A percentile compares a stretch with the other conserved stretches of the same genome.
phyloP scores from a whole-genome alignment of 176 grass and related monocot species.

The Hordeum marinum region DNA sequence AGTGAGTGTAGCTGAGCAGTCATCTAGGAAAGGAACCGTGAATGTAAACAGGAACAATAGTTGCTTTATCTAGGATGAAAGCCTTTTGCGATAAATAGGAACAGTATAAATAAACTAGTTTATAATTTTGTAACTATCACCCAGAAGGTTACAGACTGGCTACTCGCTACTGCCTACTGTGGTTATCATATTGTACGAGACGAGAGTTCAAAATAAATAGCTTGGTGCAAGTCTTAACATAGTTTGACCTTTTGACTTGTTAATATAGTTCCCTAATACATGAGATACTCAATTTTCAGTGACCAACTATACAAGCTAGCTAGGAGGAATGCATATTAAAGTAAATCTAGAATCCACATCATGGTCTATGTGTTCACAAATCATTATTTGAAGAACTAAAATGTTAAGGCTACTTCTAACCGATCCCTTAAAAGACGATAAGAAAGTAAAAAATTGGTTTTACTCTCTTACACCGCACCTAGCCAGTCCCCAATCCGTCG shows the following conservation, averaged over 20 bases:
- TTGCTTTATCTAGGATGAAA: too few relatives aligned
- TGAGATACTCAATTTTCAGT: background rate
- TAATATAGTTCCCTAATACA: background rate
- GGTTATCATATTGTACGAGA: background rate
- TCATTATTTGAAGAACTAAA: background rate
- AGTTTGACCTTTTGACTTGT: background rate
- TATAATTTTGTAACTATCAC: background rate
- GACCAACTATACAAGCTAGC: background rate
- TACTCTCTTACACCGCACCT: too few relatives aligned
- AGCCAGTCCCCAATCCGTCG: too few relatives aligned
- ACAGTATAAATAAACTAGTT: too few relatives aligned
- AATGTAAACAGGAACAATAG: background rate
- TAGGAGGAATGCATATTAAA: too few relatives aligned
- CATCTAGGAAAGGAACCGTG: slow-evolving; percentile 32
- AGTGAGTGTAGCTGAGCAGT: slow-evolving; percentile 26
- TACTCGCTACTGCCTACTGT: background rate
- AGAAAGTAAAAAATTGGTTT: too few relatives aligned
- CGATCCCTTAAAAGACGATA: too few relatives aligned
- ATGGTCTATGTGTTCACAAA: background rate
- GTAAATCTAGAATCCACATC: background rate
- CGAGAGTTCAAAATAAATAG: background rate
- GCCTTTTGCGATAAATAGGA: too few relatives aligned
- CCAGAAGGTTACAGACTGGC: background rate
- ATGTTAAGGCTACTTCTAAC: background rate
- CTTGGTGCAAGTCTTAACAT: background rate